phyloP scores from a whole-genome alignment of 2,329 filamentous ascomycete genomes.

The Cladosporium sp. region DNA sequence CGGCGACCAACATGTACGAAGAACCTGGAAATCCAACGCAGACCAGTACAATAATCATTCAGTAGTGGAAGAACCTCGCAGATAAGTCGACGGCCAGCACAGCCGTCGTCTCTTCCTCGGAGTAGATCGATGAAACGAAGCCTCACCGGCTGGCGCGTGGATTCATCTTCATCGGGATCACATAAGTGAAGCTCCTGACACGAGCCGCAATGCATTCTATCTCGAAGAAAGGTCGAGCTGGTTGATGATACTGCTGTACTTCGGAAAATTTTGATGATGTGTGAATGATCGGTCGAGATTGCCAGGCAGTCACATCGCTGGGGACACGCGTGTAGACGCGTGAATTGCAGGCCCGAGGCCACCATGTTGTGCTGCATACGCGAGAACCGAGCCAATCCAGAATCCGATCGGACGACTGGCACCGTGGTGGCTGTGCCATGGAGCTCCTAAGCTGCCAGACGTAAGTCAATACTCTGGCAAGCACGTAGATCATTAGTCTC shows the following conservation, averaged over 20 bases:
- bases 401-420: neutral
- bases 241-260: neutral
- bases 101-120: neutral
- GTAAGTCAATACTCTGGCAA: neutral
- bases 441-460: neutral
- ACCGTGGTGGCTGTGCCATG: neutral
- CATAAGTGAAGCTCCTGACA: neutral
- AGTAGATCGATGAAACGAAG: neutral
- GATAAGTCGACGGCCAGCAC: slow-evolving; percentile 8
- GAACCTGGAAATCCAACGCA: neutral
- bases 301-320: neutral
- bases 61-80: slow-evolving; percentile 6
- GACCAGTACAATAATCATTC: neutral
- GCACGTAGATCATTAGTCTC: neutral
- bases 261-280: neutral
- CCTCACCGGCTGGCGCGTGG: neutral
- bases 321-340: neutral
- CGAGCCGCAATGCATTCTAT: neutral
- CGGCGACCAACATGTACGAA: neutral
- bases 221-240: neutral
- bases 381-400: slow-evolving; percentile 1
- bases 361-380: neutral
- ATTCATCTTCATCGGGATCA: neutral
- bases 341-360: neutral
- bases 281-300: neutral